phyloP scores from a whole-genome alignment of 2,329 filamentous ascomycete species.

The Talaromyces pinophilus region DNA sequence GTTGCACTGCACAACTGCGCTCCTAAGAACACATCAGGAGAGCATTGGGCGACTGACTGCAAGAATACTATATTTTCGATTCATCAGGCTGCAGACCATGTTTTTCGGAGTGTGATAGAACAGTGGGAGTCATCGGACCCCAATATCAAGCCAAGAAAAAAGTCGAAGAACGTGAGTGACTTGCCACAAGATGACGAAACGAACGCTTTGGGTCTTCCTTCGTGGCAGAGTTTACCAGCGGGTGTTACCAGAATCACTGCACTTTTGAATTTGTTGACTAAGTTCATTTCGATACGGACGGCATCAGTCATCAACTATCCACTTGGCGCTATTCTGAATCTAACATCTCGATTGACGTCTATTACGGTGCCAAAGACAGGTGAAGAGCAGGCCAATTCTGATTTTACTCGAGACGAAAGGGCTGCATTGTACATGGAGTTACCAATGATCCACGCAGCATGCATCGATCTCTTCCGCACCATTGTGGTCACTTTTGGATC shows the following conservation, averaged over 20 bases:
- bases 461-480: constrained; percentile 62
- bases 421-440: constrained; percentile 74
- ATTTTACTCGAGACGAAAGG: constrained; percentile 76
- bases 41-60: constrained; percentile 75
- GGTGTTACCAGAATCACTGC: constrained; percentile 70
- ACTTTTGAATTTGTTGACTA: constrained; percentile 65
- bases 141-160: constrained; percentile 35
- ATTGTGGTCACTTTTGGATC: constrained; percentile 61
- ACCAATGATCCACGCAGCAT: constrained; percentile 71
- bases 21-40: constrained; percentile 72
- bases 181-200: constrained; percentile 41
- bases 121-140: constrained; percentile 71
- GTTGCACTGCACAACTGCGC: constrained; percentile 77
- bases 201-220: constrained; percentile 56
- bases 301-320: constrained; percentile 67
- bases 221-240: constrained; percentile 73
- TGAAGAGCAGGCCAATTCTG: constrained; percentile 63
- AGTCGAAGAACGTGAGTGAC: constrained; percentile 39
- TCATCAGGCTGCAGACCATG: constrained; percentile 71
- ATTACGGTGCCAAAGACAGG: constrained; percentile 57
- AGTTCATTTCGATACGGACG: constrained; percentile 65
- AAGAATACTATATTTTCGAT: constrained; percentile 62
- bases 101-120: constrained; percentile 78
- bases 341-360: constrained; percentile 69
- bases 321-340: constrained; percentile 66